Percentiles rank a stretch among this genome's conserved stretches.
Conservation (phyloP, 495 filamentous ascomycete species). For the Coniosporium apollinis region DNA sequence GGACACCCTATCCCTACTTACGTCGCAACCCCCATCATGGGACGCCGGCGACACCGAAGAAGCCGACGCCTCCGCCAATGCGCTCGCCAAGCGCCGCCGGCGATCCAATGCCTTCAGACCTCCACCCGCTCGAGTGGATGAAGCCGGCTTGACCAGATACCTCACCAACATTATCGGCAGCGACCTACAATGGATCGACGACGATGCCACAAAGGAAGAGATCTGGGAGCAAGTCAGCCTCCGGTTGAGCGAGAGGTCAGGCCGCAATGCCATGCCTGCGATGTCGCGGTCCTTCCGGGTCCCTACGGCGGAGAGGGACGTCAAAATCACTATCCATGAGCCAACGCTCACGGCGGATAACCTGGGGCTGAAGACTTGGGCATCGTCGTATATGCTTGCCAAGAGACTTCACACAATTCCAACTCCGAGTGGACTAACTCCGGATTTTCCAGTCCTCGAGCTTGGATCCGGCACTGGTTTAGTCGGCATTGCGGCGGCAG, state of each 20-base stretch:
- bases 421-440: constrained; percentile 3
- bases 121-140: too few relatives aligned
- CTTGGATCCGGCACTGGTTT: constrained; percentile 50
- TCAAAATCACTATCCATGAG: constrained; percentile 60
- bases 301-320: constrained; percentile 22
- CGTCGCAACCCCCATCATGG: constrained; percentile 29
- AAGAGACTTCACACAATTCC: constrained; percentile 44
- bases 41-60: too few relatives aligned
- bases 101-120: too few relatives aligned
- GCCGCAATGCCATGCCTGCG: constrained; percentile 64
- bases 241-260: constrained; percentile 69
- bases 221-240: constrained; percentile 67
- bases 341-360: constrained; percentile 76
- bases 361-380: constrained; percentile 86
- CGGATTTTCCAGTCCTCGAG: constrained; percentile 31
- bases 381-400: constrained; percentile 71
- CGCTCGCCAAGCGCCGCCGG: background rate
- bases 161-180: constrained; percentile 64
- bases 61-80: too few relatives aligned
- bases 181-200: constrained; percentile 54
- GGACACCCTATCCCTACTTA: constrained; percentile 20
- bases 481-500: constrained; percentile 35
- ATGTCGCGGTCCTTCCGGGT: constrained; percentile 62
- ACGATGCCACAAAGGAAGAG: constrained; percentile 50
- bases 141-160: constrained; percentile 34